Evolutionary conservation across 2,329 filamentous ascomycete species (phyloP).

Genomic region (Penicillium sp.): DNA sequence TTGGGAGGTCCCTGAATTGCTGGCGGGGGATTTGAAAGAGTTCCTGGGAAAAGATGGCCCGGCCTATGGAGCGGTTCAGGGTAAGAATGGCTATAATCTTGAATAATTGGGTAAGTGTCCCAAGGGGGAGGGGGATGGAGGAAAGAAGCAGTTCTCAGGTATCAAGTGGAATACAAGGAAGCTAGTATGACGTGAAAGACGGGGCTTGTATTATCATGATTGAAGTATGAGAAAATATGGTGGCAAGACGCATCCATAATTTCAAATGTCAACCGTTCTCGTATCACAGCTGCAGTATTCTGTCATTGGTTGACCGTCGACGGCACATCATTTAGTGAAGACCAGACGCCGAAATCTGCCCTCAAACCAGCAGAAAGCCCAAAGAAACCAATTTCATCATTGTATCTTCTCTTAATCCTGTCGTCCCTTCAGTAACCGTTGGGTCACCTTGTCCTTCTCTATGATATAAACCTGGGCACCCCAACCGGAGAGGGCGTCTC

Average conservation of each 20-base stretch:
- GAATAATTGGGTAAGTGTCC: neutral
- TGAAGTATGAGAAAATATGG: constrained; percentile 26
- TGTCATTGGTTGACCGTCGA: constrained; percentile 22
- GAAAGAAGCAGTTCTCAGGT: too few relatives aligned
- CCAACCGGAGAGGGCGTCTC: constrained; percentile 96
- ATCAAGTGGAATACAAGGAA: neutral
- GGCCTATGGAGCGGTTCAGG: constrained; percentile 39
- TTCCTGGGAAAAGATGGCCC: constrained; percentile 53
- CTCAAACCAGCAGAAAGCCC: constrained; percentile 30
- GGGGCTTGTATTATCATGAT: constrained; percentile 32
- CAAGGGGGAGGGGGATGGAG: too few relatives aligned
- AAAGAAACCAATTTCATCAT: constrained; percentile 25
- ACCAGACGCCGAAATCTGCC: constrained; percentile 34
- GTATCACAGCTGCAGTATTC: constrained; percentile 20
- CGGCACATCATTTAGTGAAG: constrained; percentile 29
- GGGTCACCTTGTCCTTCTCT: constrained; percentile 99
- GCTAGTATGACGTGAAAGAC: constrained; percentile 22
- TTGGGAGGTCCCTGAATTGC: constrained; percentile 53
- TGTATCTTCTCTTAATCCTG: constrained; percentile 69
- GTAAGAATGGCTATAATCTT: constrained; percentile 39
- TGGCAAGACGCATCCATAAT: constrained; percentile 13
- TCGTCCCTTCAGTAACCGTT: constrained; percentile 95
- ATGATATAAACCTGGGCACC: constrained; percentile 99
- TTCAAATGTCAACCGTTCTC: constrained; percentile 17
- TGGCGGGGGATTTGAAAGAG: constrained; percentile 51